Base-by-base conservation (phyloP, 257 asterid species). In the Avicennia marina region DNA sequence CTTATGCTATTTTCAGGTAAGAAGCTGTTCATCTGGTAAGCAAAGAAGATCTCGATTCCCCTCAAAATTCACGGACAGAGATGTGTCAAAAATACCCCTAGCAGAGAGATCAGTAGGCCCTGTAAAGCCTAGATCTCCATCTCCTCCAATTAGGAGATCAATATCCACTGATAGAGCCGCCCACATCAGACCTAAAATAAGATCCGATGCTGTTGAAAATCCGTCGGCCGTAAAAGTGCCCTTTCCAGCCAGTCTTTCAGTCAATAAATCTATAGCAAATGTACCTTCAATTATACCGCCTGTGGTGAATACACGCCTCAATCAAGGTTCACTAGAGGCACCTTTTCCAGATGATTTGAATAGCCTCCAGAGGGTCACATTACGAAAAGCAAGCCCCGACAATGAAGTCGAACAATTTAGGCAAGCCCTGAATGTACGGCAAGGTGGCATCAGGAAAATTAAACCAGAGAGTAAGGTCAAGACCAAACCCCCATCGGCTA, bases 131-230 rank as follows among this genome's bases (percentile, higher is more conserved):
- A 78, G 90, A 68, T 82, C 78, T 68, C 88, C 95, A 26, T 89
- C 97, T 8, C 95, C 97, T 46, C 94, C 96, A 0, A 56, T 80
- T 24, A 82, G 87, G 66, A 84, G 97, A 80, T 90, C 97, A 66
- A 72, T 78, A 56, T 86, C 97, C 65, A 80, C 94, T 15, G 96
- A 83, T 53, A 81, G 95, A 77, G 85, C 79, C 40, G 69, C 85
- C 39, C 62, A 52, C 16, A 24, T 71, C 22, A 81, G 62, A 72
- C 74, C 75, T 31, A 77, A 82, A 73, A 53, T 57, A 22, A 86
- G 70, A 62, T 43, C 89, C 0, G 90, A 84, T 49, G 59, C 71
- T 21, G 71, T 61, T 48, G 97, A 89, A 11, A 86, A 78, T 53
- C 73, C 72, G 13, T 80, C 89, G 2, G 68, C 71, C 59, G 40